A percentile compares a stretch with the other conserved stretches of the same genome.
These are phyloP conservation scores for Porodaedalea pini DNA, from an alignment of 1,284 basidiomycete genomes.

Conservation along the genomic window DNA sequence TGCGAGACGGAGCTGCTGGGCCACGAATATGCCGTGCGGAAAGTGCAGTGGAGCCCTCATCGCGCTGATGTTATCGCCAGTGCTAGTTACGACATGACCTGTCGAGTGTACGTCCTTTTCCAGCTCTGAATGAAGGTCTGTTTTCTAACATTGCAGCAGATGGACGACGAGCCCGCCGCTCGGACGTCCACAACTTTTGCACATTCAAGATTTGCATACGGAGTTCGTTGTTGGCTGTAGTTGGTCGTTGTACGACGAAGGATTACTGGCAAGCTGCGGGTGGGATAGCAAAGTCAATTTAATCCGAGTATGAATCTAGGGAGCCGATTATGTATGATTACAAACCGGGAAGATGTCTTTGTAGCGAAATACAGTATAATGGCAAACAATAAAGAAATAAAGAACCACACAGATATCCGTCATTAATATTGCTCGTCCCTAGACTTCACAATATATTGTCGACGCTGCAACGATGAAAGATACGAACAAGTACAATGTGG, in stretches of 20 bases:
- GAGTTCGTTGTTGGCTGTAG: slow-evolving; percentile 92
- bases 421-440: too few relatives aligned
- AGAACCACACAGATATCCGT: too few relatives aligned
- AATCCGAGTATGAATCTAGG: slow-evolving; percentile 54
- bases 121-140: slow-evolving; percentile 1
- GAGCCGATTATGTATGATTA: background rate
- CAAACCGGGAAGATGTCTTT: background rate
- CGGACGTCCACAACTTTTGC: slow-evolving; percentile 53
- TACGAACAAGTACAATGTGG: too few relatives aligned
- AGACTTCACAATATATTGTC: too few relatives aligned
- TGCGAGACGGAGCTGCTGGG: slow-evolving; percentile 68
- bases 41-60: slow-evolving; percentile 76
- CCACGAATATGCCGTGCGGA: slow-evolving; percentile 81
- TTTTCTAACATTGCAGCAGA: slow-evolving; percentile 34
- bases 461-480: too few relatives aligned
- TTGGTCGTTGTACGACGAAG: slow-evolving; percentile 88
- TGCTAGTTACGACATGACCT: slow-evolving; percentile 96
- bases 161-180: slow-evolving; percentile 59
- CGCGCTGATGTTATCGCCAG: slow-evolving; percentile 75
- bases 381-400: too few relatives aligned
- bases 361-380: background rate
- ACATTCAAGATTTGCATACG: slow-evolving; percentile 83
- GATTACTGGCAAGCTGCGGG: slow-evolving; percentile 79
- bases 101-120: slow-evolving; percentile 66
- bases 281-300: slow-evolving; percentile 88